A percentile compares a stretch with the other conserved stretches of the same genome.
Evolutionary conservation across 495 filamentous ascomycete genomes (phyloP).

Genomic region (Neurospora africana): DNA sequence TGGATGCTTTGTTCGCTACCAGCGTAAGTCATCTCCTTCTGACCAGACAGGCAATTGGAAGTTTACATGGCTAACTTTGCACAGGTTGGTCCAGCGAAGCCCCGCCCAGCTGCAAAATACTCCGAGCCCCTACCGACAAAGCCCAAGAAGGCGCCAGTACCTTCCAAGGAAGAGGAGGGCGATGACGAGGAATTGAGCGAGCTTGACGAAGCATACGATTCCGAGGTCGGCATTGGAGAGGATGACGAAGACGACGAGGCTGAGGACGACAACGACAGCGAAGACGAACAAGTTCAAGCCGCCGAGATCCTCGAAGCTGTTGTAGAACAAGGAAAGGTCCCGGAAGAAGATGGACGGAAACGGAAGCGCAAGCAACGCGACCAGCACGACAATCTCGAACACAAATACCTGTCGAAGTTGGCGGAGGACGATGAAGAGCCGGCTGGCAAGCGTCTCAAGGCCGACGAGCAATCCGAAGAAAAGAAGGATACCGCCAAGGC

Average conservation of each 20-base stretch:
- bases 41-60: neutral
- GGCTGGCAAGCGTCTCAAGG: slow-evolving; percentile 37
- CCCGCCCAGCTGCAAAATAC: slow-evolving; percentile 42
- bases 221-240: slow-evolving; percentile 30
- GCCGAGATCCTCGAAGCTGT: slow-evolving; percentile 20
- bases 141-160: slow-evolving; percentile 5
- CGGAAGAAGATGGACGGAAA: slow-evolving; percentile 32
- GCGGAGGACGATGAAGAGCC: slow-evolving; percentile 36
- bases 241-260: slow-evolving; percentile 30
- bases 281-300: slow-evolving; percentile 19
- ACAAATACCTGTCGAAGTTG: slow-evolving; percentile 67
- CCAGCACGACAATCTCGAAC: slow-evolving; percentile 68
- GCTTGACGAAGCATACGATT: slow-evolving; percentile 30
- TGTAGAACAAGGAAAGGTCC: slow-evolving; percentile 11
- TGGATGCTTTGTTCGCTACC: slow-evolving; percentile 70
- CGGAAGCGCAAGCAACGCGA: slow-evolving; percentile 69
- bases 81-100: slow-evolving; percentile 59
- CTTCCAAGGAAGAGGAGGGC: slow-evolving; percentile 11
- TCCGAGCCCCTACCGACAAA: slow-evolving; percentile 25
- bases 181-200: slow-evolving; percentile 20
- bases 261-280: slow-evolving; percentile 26
- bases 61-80: slow-evolving; percentile 10
- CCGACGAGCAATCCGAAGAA: slow-evolving; percentile 22
- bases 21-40: slow-evolving; percentile 55
- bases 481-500: slow-evolving; percentile 16